A percentile compares a stretch with the other conserved stretches of the same genome.
phyloP scores from a whole-genome alignment of 768 basidiomycete species.

The Botryobasidium botryosum region DNA sequence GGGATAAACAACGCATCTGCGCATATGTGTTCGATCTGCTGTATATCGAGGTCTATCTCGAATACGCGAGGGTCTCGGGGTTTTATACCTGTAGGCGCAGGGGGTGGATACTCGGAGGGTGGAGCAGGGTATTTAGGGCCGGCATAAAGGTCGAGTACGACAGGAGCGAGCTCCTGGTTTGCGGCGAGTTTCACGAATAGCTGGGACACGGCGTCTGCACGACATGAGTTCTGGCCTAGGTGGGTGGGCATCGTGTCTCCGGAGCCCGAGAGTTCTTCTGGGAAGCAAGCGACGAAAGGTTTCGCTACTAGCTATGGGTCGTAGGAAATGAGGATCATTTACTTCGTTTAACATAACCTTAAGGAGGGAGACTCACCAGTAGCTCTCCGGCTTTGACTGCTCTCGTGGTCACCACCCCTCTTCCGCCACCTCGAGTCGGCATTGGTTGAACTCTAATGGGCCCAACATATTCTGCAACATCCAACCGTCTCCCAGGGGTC shows the following conservation, averaged over 20 bases:
- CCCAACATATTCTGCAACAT: slow-evolving; percentile 17
- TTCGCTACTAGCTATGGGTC: slow-evolving; percentile 18
- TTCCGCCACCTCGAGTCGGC: slow-evolving; percentile 15
- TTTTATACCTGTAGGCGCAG: no score
- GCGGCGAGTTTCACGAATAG: no score
- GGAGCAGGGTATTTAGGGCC: slow-evolving; percentile 15
- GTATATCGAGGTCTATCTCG: no score
- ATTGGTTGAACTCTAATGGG: slow-evolving; percentile 13
- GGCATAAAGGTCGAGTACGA: slow-evolving; percentile 18
- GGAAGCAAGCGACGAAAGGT: slow-evolving; percentile 15
- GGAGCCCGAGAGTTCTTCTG: slow-evolving; percentile 4
- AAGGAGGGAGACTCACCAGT: slow-evolving; percentile 12
- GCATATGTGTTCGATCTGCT: no score
- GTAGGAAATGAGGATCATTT: no score
- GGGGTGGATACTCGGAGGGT: no score
- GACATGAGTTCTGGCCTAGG: neutral
- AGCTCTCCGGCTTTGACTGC: slow-evolving; percentile 17
- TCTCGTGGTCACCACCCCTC: slow-evolving; percentile 15
- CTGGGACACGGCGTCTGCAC: neutral
- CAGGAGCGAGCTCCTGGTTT: no score
- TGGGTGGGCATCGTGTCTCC: neutral
- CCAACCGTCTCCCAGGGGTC: slow-evolving; percentile 8
- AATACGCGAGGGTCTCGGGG: no score
- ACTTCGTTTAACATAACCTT: neutral
- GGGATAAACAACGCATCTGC: no score